Base-by-base conservation (phyloP, 192 early-diverging fungal genomes). In the Coemansia sp. region DNA sequence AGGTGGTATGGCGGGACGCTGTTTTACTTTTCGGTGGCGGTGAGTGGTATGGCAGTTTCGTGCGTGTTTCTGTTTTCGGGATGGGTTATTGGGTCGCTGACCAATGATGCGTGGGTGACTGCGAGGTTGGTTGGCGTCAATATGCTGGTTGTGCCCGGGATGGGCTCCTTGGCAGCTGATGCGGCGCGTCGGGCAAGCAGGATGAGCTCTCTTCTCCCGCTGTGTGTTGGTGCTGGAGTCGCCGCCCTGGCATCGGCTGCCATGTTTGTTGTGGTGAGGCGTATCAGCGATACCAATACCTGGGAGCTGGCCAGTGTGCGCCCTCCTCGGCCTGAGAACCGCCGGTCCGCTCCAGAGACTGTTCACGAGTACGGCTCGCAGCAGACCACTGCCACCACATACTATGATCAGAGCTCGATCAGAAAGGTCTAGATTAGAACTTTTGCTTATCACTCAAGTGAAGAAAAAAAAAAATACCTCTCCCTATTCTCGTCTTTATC, bases 41-140 rank as follows among this genome's bases (percentile, higher is more conserved):
- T 72, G 8, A 65, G 40, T 40, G 70, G 70, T 0, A 65, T 72
- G 63, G 57, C 63, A 9, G 40, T 65, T 1, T 65, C 70, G 10
- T 65, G 70, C 22, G 58, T 60, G 32, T 72, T 65, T 60, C 37
- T 72, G 47, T 72, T 72, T 31, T 46, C 70, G 2, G 63, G 56
- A 17, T 72, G 70, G 70, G 43, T 72, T 10, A 72, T 72, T 11
- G 70, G 70, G 12, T 65, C 70, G 20, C 41, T 73, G 39, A 66
- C 64, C 7, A 73, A 73, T 25, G 64, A 73, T 19, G 59, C 61
- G 19, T 58, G 51, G 24, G 58, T 58, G 14, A 66, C 70, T 2
- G 70, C 64, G 24, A 22, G 70, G 9, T 66, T 72, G 32, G 35
- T 37, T 17, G 70, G 70, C 38, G 17, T 59, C 0, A 35, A 37